Base-by-base conservation (phyloP, 768 basidiomycete species). In the Sporobolomyces roseus region DNA sequence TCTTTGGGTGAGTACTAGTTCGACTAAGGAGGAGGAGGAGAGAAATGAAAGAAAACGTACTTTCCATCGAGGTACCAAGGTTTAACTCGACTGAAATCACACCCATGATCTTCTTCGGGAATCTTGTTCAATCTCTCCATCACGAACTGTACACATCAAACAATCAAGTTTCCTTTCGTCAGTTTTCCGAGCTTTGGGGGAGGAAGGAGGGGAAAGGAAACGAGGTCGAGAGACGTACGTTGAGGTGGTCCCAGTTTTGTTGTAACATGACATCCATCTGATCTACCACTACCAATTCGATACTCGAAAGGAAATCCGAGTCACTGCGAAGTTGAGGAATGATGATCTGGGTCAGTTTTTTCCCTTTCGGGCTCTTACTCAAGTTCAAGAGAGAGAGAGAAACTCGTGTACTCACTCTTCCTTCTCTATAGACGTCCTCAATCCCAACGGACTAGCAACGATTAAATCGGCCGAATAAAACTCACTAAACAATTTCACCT, bases 161-260 rank as follows among this genome's bases (percentile, higher is more conserved):
- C n/a, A n/a, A n/a, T n/a, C n/a, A n/a, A n/a, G n/a, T n/a, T 36
- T 32, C 29, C 35, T 10, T 33, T 14, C 6, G 53, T 36, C 14
- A 41, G 32, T 51, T 14, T 48, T n/a, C n/a, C n/a, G n/a, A 41
- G 38, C 38, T 17, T 41, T 41, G 38, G 38, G 38, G 38, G 17
- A 41, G 38, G 8, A 27, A 38, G 27, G 21, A 30, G 5, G 54
- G 4, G 16, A 48, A 19, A 38, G 55, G 30, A 3, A 32, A 25
- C 23, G 5, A 32, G 65, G 5, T 3, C 3, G 27, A 7, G 10
- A 32, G 27, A 21, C 21, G 41, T 76, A 91, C 93, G 83, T 96
- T 90, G 25, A 93, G 84, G 76, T 98, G 96, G 45, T 97, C 93
- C 96, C 96, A 99, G 75, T 99, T 99, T 80, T 98, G 96, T 96